Base-by-base conservation (phyloP, 345 rosid species). In the Rhizophora mangle region DNA sequence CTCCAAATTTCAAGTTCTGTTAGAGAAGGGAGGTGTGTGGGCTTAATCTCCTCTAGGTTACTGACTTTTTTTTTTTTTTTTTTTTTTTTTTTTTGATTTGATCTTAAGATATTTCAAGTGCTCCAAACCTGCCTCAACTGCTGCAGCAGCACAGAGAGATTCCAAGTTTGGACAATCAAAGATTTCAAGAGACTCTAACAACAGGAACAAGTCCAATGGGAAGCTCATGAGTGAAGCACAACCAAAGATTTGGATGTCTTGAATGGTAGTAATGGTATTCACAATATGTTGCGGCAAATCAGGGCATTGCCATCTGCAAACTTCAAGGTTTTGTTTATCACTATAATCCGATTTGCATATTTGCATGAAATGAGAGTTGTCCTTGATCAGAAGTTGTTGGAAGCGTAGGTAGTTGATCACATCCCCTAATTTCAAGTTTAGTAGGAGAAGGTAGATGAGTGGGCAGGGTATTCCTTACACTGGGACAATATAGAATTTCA, bases 401-500 rank as follows among this genome's bases (percentile, higher is more conserved):
- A 43, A 43, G 18, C 1, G 15, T 2, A 13, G 18, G 16, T 43
- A 43, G 47, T 43, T 11, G 47, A 43, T 11, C 16, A 13, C 47
- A 43, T 43, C 47, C 47, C 54, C 7, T 2, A 29, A 68, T 57
- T 22, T 68, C 39, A 39, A 68, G 36, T 68, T 9, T 26, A 8
- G 56, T 58, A 39, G 57, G 19, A 39, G 51, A 68, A 22, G 58
- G 64, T 20, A 68, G 53, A 24, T 39, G 68, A 8, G 11, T 18
- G 2, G 11, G 63, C 37, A 36, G 22, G 19, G 26, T 43, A 0
- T 13, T 7, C 6, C 1, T 49, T 20, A 68, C 22, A 6, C 6
- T 10, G n/a, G 72, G 65, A 20, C 62, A 54, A 32, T 32, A 32
- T 32, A 32, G 7, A 15, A 70, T 56, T 8, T 18, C 15, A 18